These are phyloP conservation scores for Nowakowskiella sp. DNA, from an alignment of 192 early-diverging fungal species.

Conservation along the genomic window DNA sequence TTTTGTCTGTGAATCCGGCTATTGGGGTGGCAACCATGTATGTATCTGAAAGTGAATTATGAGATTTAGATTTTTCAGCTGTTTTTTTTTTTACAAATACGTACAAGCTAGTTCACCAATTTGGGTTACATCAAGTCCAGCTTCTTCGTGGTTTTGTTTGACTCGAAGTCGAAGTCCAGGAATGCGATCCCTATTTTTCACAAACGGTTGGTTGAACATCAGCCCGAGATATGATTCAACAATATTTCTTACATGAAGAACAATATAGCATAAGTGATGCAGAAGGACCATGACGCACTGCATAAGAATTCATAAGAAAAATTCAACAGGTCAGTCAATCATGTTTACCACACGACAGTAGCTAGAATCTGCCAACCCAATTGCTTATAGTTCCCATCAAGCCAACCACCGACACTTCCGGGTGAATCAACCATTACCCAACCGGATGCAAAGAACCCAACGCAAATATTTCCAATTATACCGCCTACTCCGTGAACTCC, in stretches of 20 bases:
- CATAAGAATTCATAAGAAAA: not conserved
- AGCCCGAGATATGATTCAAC: too few species aligned
- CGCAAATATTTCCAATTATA: not conserved
- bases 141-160: constrained; percentile 60
- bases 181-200: constrained; percentile 56
- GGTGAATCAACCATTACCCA: not conserved
- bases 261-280: not conserved
- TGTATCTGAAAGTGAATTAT: too few species aligned
- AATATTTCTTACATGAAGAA: not conserved
- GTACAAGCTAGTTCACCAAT: constrained; percentile 77
- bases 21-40: too few species aligned
- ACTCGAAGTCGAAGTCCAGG: constrained; percentile 44
- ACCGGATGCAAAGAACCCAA: not conserved
- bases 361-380: not conserved
- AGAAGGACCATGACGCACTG: not conserved
- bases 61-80: too few species aligned
- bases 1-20: too few species aligned
- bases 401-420: not conserved
- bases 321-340: not conserved
- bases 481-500: not conserved
- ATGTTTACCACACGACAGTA: not conserved
- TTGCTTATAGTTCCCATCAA: not conserved
- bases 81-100: too few species aligned
- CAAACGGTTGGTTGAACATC: too few species aligned
- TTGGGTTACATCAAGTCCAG: constrained; percentile 74